Evolutionary conservation across 2,329 filamentous ascomycete species (phyloP), one percentile per base, ranked within the genome.

Genomic region (Blastomyces gilchristii): DNA sequence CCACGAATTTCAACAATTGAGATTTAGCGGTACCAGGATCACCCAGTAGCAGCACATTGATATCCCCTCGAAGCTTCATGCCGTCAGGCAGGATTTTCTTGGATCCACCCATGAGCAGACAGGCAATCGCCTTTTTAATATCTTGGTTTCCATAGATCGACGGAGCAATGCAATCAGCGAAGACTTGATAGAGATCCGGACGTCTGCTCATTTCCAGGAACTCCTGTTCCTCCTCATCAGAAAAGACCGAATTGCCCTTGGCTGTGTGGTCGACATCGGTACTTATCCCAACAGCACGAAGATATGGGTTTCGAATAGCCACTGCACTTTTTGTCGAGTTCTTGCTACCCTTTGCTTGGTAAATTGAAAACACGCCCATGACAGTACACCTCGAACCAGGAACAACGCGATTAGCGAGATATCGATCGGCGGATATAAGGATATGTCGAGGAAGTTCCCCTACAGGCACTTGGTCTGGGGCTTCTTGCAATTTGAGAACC

Each of bases 1-100:
- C 92, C 6, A 97, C 94, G 72, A 97, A 99, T 74, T 99, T 99
- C 50, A 99, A 80, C 7, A 99, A 80, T 75, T 99, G 94, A 8
- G 94, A 99, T 75, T 99, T 99, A 63, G 94, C 94, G 1, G 94
- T 99, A 85, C 94, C 94, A 0, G 94, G 94, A 68, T 99, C 94
- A 83, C 94, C 94, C 31, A 99, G 87, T 34, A 99, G 84, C 14
- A 99, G 83, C 3, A 99, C 93, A 75, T 99, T 99, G 76, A 99
- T 99, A 71, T 99, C 94, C 70, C 94, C 94, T 83, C 94, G 87
- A 9, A 99, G 83, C 72, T 90, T 96, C 92, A 99, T 99, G 45
- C 94, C 94, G 69, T 99, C 94, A 0, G 94, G 94, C 0, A 99
- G 79, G 47, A 99, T 95, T 78, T 99, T 99, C 77, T 99, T 99